Percentiles rank a stretch among this genome's conserved stretches.
phyloP scores from a whole-genome alignment of 495 filamentous ascomycete genomes.

The Cladorrhinum samala region DNA sequence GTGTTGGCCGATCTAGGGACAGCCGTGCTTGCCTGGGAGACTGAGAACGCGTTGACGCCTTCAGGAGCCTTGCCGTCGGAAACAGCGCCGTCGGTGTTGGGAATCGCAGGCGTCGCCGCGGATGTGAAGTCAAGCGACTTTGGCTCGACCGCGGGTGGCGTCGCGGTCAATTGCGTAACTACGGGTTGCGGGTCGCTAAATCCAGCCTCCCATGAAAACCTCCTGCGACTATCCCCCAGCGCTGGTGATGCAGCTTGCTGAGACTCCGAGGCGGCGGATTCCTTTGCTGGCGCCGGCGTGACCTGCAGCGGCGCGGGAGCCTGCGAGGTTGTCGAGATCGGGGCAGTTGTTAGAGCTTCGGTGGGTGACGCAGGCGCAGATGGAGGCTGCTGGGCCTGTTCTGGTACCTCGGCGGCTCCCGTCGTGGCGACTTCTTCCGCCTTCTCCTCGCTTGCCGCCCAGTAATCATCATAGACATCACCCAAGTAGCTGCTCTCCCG shows the following conservation, averaged over 20 bases:
- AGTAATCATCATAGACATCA: slow-evolving; percentile 43
- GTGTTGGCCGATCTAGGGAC: slow-evolving; percentile 17
- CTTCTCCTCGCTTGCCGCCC: slow-evolving; percentile 26
- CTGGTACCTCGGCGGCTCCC: not conserved
- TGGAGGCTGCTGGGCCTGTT: too few relatives aligned
- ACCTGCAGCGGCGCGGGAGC: not conserved
- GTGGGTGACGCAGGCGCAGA: not conserved
- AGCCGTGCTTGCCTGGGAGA: slow-evolving; percentile 30
- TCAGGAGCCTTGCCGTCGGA: too few relatives aligned
- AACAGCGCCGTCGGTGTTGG: not conserved
- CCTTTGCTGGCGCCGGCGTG: not conserved
- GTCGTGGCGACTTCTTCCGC: not conserved
- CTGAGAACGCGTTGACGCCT: slow-evolving; percentile 20
- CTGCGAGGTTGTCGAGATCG: not conserved
- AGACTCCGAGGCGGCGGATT: not conserved
- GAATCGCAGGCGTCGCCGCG: not conserved
- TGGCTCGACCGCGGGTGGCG: slow-evolving; percentile 5
- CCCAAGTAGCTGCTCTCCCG: slow-evolving; percentile 43
- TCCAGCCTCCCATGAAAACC: slow-evolving; percentile 50
- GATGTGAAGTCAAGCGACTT: not conserved
- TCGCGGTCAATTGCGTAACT: not conserved
- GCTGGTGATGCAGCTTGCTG: not conserved
- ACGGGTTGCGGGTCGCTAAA: not conserved
- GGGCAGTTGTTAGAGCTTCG: not conserved
- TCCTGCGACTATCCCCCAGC: slow-evolving; percentile 20